Percentiles rank a stretch among this genome's conserved stretches.
phyloP scores from a whole-genome alignment of 116 monocot species.

The Dioscorea cayenensis region DNA sequence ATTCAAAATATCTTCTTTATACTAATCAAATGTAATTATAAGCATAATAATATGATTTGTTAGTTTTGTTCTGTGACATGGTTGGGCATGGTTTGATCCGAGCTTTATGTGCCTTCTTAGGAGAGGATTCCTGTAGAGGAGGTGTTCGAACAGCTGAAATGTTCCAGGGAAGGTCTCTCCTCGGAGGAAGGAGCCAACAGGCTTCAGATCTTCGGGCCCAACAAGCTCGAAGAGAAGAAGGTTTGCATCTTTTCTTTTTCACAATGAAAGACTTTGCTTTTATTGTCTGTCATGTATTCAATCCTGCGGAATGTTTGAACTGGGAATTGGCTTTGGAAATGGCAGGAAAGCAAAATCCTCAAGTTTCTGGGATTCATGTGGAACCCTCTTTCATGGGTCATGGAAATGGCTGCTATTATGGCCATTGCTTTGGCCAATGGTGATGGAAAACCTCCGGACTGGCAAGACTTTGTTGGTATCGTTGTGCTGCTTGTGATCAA shows the following conservation, averaged over 20 bases:
- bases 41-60: too few species aligned
- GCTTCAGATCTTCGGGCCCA: constrained; percentile 81
- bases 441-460: constrained; percentile 68
- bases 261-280: neutral
- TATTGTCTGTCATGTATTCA: neutral
- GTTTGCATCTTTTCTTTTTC: constrained; percentile 8
- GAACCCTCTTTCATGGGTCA: constrained; percentile 16
- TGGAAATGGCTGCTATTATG: constrained; percentile 98
- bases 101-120: constrained; percentile 18
- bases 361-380: constrained; percentile 2
- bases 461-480: constrained; percentile 87
- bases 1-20: too few species aligned
- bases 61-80: too few species aligned
- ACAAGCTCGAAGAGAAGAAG: constrained; percentile 99
- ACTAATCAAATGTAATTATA: too few species aligned
- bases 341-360: constrained; percentile 17
- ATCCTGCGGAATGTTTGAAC: neutral
- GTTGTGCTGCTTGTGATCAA: constrained; percentile 74
- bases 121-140: constrained; percentile 85
- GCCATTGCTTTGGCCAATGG: constrained; percentile 92
- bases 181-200: constrained; percentile 61
- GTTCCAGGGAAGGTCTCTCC: constrained; percentile 66
- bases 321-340: neutral
- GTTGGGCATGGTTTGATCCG: neutral
- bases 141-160: constrained; percentile 95